These are phyloP conservation scores for Hymenoscyphus scutula DNA, from an alignment of 2,329 filamentous ascomycete genomes.

Conservation along the genomic window DNA sequence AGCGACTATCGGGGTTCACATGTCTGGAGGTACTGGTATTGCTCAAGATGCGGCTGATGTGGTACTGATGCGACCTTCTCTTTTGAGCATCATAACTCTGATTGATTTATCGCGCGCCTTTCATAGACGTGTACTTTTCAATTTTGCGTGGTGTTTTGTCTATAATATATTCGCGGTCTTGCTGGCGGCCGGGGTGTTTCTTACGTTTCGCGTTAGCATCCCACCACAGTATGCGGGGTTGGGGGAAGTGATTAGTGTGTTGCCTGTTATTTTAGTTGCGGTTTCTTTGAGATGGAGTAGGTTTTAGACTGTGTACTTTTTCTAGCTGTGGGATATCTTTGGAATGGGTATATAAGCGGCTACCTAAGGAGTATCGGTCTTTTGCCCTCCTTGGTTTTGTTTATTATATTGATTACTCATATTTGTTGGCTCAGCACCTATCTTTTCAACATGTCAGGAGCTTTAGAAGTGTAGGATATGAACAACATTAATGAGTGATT, in stretches of 20 bases:
- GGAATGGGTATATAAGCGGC: neutral
- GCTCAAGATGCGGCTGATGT: slow-evolving; percentile 67
- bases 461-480: too few relatives aligned
- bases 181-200: slow-evolving; percentile 58
- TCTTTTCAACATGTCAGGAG: too few relatives aligned
- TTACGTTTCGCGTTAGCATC: slow-evolving; percentile 44
- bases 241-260: slow-evolving; percentile 62
- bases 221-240: slow-evolving; percentile 59
- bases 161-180: slow-evolving; percentile 63
- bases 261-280: slow-evolving; percentile 52
- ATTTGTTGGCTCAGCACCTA: too few relatives aligned
- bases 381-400: too few relatives aligned
- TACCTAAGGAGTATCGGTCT: neutral
- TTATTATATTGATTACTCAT: too few relatives aligned
- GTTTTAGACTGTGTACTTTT: slow-evolving; percentile 1
- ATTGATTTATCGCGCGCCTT: slow-evolving; percentile 48
- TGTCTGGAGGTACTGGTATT: slow-evolving; percentile 61
- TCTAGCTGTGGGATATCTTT: neutral
- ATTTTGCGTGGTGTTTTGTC: slow-evolving; percentile 59
- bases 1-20: slow-evolving; percentile 69
- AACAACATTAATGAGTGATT: too few relatives aligned
- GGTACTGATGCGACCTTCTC: slow-evolving; percentile 57
- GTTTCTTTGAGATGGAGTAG: slow-evolving; percentile 13
- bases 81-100: slow-evolving; percentile 56
- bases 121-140: slow-evolving; percentile 51